Evolutionary conservation across 2,329 filamentous ascomycete species (phyloP), one percentile per base, ranked within the genome.

Genomic region (Sporothrix inflata): DNA sequence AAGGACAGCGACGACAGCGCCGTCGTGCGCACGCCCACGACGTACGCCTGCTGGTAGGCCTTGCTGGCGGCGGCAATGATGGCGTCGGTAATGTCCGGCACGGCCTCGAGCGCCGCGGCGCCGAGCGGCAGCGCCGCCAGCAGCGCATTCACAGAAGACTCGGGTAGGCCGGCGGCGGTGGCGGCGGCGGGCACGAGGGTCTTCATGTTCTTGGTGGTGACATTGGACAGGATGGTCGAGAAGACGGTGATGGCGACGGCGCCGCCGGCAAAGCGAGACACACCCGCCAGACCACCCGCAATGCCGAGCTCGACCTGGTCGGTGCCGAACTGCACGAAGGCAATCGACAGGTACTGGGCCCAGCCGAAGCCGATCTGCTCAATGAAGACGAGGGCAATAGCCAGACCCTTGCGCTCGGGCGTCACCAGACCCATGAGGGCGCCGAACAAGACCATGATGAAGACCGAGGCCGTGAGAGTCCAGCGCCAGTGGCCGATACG

Each of bases 321-420:
- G 2, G 84, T 83, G n/a, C 84, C 84, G 72, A 85, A 82, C 75
- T 86, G 84, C 6, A 82, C 84, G 73, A 84, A 82, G 1, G 84
- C 83, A 74, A 87, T 85, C 21, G 81, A 82, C 24, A 85, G 77
- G 71, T 85, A 85, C 71, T 84, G 79, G 3, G 81, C 83, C 81
- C 83, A 85, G 6, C 84, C 84, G 74, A 84, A 86, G 4, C 81
- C 84, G 14, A 79, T 78, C 75, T 83, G 79, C 5, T 80, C 80
- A 19, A 85, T 78, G 76, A 85, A 85, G 14, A 83, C 79, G 69
- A 86, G 84, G 0, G 83, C 84, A 65, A 85, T 83, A 77, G 84
- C 83, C 73, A 83, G 79, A 5, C 80, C 83, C 76, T 84, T 84
- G 49, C 83, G 80, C 34, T 80, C 74, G 0, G 84, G 83, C 4